Evolutionary conservation across 2,329 filamentous ascomycete genomes (phyloP), one percentile per base, ranked within the genome.

Genomic region (Pseudocercospora cruenta): DNA sequence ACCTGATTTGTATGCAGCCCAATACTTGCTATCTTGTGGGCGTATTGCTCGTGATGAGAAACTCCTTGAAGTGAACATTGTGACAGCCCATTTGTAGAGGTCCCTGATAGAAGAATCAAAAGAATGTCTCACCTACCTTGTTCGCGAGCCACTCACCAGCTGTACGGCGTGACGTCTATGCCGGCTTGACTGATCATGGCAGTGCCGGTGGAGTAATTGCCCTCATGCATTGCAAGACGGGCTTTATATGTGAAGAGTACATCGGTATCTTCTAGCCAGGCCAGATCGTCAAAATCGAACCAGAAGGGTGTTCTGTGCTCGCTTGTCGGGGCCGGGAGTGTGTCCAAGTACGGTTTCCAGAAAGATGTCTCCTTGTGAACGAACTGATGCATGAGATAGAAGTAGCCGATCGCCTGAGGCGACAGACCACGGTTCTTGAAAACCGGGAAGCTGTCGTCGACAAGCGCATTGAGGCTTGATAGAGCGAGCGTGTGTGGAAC

Each of bases 31-130:
- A 26, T 75, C 75, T 21, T 74, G 68, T 5, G 77, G 77, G 4
- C 68, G 69, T 12, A 79, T 67, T 36, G 75, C 73, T 47, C 71
- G 71, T 22, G 82, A 84, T 16, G 82, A 81, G 70, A 86, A 85
- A 16, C 82, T 81, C 33, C 84, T 81, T 3, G 83, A 85, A 3
- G 82, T 82, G 70, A 82, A 83, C 22, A 85, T 81, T 4, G 82
- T 84, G 16, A 82, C 79, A n/a, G 84, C 82, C 82, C 84, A 85
- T 47, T 79, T 73, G 67, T 81, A 83, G 14, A 81, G 77, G 47
- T 82, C 75, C 80, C 83, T 85, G 73, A 19, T 47, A 51, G 22
- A 66, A 63, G 24, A 57, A 70, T 70, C 65, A 72, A 71, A 68
- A 36, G 61, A 55, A 64, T 39, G 28, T 51, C 36, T 16, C 45